Evolutionary conservation across 106 monocot species (phyloP), one percentile per base, ranked within the genome.

Genomic region (Allium sativum): DNA sequence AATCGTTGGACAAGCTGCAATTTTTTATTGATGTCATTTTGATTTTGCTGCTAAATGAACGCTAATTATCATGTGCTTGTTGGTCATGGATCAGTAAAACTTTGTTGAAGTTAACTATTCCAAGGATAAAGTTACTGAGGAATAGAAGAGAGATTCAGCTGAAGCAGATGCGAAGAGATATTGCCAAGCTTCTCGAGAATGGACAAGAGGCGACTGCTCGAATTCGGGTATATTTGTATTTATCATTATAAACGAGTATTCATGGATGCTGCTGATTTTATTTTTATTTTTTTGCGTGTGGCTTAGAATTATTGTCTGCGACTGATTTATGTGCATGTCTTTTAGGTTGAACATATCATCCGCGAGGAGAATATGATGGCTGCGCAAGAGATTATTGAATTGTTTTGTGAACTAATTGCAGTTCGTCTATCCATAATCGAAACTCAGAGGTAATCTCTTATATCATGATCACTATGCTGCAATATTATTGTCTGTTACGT

Each of bases 291-390:
- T 6, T 14, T 44, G 48, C 3, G 11, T 5, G 15, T 50, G 8
- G 11, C 15, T 50, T 50, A 0, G 8, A 15, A 15, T 12, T 15
- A 50, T 50, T 50, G 15, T 50, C 15, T 15, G 15, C 1, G 8
- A 50, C 4, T 50, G 3, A 50, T 15, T 3, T 50, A 50, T 50
- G 2, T 5, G 48, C 3, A 6, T 68, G 6, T 31, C 15, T 22
- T 61, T 54, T 68, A 99, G 98, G 92, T 99, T 57, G 98, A 99
- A 57, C 92, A 99, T 66, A 85, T 99, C 18, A 85, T 99, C 54
- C 77, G 92, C 50, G 98, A 92, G 76, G 92, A 99, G 78, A 99
- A 99, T 68, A 88, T 85, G 82, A 92, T 99, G 88, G 92, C 98
- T 18, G 88, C 98, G 15, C 98, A 99, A 68, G 98, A 92, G 78